These are phyloP conservation scores for Cryptococcus sp. DNA, from an alignment of 1,284 basidiomycete species.

Conservation along the genomic window DNA sequence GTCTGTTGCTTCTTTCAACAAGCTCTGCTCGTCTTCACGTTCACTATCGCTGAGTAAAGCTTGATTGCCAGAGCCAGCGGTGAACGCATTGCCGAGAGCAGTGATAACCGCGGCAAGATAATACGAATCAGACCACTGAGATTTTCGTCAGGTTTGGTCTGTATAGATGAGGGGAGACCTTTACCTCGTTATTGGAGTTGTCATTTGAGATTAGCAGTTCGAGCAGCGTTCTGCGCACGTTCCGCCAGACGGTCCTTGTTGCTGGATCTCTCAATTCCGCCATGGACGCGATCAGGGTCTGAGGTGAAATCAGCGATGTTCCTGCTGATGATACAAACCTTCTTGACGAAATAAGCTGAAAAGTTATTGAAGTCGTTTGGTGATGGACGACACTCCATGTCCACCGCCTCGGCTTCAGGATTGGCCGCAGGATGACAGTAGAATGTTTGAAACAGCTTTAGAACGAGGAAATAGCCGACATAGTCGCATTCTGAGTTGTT, in stretches of 20 bases:
- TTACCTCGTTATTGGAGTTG: constrained; percentile 83
- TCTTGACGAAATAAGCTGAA: constrained; percentile 90
- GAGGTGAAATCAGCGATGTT: not conserved
- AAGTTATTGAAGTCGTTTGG: constrained; percentile 93
- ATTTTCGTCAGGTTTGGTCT: not conserved
- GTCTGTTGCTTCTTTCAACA: constrained; percentile 69
- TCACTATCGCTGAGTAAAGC: constrained; percentile 13
- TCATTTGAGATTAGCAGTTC: constrained; percentile 92
- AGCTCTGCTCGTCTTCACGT: constrained; percentile 39
- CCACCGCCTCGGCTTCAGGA: constrained; percentile 73
- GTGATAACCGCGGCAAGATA: constrained; percentile 88
- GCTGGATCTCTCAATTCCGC: constrained; percentile 40
- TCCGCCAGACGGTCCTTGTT: constrained; percentile 61
- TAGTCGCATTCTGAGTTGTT: constrained; percentile 42
- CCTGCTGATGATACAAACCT: constrained; percentile 58
- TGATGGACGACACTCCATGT: constrained; percentile 80
- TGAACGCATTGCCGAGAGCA: constrained; percentile 62
- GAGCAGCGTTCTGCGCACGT: constrained; percentile 87
- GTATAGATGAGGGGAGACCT: constrained; percentile 40
- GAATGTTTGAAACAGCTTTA: constrained; percentile 86
- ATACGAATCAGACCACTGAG: constrained; percentile 82
- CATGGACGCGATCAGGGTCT: constrained; percentile 39
- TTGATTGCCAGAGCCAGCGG: constrained; percentile 26
- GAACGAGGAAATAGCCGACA: constrained; percentile 90
- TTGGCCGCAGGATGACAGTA: constrained; percentile 87